These are phyloP conservation scores for Oryza australiensis DNA, from an alignment of 176 grass and related monocot genomes.

Conservation along the genomic window DNA sequence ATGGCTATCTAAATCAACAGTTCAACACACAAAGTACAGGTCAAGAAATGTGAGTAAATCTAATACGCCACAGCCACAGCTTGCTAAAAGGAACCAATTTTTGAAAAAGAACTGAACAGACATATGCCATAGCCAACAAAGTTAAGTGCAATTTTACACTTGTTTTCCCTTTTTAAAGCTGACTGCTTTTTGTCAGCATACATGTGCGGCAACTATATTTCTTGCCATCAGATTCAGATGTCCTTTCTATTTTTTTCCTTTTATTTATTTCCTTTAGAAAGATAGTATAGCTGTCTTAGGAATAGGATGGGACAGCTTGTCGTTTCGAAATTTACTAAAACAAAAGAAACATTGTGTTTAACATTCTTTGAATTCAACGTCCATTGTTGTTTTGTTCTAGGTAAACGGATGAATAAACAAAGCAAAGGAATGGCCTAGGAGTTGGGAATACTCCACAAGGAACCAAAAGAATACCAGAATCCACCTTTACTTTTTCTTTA, in stretches of 20 bases:
- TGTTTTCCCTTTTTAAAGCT: slow-evolving; percentile 28
- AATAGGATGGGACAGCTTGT: slow-evolving; percentile 12
- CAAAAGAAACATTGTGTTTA: background rate
- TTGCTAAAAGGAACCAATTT: slow-evolving; percentile 1
- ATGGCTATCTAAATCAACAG: background rate
- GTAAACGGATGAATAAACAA: slow-evolving; percentile 26
- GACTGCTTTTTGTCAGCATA: slow-evolving; percentile 26
- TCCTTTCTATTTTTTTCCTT: background rate
- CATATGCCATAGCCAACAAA: slow-evolving; percentile 1
- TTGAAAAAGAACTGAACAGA: background rate
- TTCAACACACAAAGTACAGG: slow-evolving; percentile 8
- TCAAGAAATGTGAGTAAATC: background rate
- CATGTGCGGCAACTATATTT: slow-evolving; percentile 41
- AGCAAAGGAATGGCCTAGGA: slow-evolving; percentile 2
- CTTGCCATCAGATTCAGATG: slow-evolving; percentile 8
- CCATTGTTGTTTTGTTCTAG: slow-evolving; percentile 24
- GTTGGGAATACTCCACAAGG: background rate
- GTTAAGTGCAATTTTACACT: slow-evolving; percentile 16
- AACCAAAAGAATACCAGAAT: slow-evolving; percentile 13
- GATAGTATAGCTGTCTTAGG: slow-evolving; percentile 5
- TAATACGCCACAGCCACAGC: background rate
- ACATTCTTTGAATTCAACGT: slow-evolving; percentile 1
- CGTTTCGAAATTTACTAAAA: slow-evolving; percentile 19
- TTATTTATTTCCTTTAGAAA: background rate
- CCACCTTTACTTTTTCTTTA: background rate